Percentiles rank a stretch among this genome's conserved stretches.
Conservation (phyloP, 2,329 filamentous ascomycete species). For the Dactylonectria macrodidyma region DNA sequence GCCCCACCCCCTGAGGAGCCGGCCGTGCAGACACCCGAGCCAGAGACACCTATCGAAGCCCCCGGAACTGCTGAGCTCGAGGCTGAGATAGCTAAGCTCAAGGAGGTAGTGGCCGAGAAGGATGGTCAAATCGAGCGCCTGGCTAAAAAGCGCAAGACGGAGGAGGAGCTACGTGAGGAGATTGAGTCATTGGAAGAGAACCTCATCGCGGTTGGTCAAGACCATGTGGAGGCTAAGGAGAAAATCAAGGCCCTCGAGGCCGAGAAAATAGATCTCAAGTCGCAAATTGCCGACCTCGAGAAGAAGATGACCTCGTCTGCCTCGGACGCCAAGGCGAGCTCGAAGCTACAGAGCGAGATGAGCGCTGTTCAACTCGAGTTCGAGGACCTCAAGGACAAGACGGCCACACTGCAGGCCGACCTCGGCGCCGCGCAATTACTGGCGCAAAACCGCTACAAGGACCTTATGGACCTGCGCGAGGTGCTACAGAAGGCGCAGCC, state of each 20-base stretch:
- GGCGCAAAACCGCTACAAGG: conserved; percentile 89
- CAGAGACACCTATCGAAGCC: conserved; percentile 48
- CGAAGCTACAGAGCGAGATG: conserved; percentile 74
- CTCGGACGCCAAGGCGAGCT: conserved; percentile 59
- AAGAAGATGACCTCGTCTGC: conserved; percentile 71
- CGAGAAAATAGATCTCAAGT: conserved; percentile 77
- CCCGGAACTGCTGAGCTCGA: conserved; percentile 58
- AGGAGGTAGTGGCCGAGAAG: conserved; percentile 72
- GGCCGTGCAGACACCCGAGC: conserved; percentile 55
- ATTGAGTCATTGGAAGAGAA: conserved; percentile 88
- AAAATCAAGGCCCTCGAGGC: conserved; percentile 78
- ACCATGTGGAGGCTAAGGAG: conserved; percentile 88
- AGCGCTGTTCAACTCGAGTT: conserved; percentile 67
- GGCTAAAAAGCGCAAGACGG: conserved; percentile 78
- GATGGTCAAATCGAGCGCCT: conserved; percentile 81
- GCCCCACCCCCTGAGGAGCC: conserved; percentile 50
- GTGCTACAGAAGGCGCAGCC: conserved; percentile 88
- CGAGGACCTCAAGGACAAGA: conserved; percentile 79
- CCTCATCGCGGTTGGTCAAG: conserved; percentile 82
- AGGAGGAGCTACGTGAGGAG: conserved; percentile 87
- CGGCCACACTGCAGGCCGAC: conserved; percentile 82
- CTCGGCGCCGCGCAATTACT: conserved; percentile 89
- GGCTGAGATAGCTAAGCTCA: conserved; percentile 65
- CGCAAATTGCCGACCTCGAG: conserved; percentile 76
- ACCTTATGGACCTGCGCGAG: conserved; percentile 85